Evolutionary conservation across 1,284 basidiomycete genomes (phyloP).

Genomic region (Trichosporon asahii): DNA sequence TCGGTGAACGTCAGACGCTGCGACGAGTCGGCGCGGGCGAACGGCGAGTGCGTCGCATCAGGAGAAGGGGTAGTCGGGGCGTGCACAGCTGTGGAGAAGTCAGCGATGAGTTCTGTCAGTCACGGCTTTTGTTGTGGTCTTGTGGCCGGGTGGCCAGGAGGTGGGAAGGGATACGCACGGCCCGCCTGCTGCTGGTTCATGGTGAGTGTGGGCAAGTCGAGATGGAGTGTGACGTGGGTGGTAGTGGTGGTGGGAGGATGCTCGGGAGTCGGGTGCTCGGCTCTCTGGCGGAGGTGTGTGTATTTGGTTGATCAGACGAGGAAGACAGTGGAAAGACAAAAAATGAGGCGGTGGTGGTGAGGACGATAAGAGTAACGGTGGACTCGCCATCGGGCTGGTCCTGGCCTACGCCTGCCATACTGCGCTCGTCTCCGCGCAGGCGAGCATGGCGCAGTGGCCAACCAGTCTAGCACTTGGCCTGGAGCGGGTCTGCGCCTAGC

Average conservation of each 20-base stretch:
- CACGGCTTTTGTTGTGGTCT: not conserved
- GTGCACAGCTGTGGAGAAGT: conserved; percentile 10
- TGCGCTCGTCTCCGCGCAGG: not conserved
- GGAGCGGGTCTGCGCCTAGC: not conserved
- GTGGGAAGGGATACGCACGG: conserved; percentile 13
- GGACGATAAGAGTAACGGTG: not conserved
- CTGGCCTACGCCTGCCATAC: not conserved
- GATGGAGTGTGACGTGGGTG: not conserved
- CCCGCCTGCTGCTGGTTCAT: conserved; percentile 17
- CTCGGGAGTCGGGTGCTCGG: not conserved
- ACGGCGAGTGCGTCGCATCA: conserved; percentile 61
- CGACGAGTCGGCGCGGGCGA: conserved; percentile 58
- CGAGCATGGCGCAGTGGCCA: not conserved
- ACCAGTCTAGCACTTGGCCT: not conserved
- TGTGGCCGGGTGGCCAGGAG: not conserved
- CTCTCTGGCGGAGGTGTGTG: not conserved
- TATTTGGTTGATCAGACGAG: not conserved
- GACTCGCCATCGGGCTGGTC: not conserved
- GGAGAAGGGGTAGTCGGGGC: conserved; percentile 25
- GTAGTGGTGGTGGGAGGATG: not conserved
- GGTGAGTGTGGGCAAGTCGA: not conserved
- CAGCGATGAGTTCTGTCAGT: not conserved
- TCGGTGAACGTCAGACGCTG: conserved; percentile 63
- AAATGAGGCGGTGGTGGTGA: not conserved
- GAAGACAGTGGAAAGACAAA: not conserved